phyloP scores from a whole-genome alignment of 1,284 basidiomycete genomes.

The Pyrrhoderma lamaoense region DNA sequence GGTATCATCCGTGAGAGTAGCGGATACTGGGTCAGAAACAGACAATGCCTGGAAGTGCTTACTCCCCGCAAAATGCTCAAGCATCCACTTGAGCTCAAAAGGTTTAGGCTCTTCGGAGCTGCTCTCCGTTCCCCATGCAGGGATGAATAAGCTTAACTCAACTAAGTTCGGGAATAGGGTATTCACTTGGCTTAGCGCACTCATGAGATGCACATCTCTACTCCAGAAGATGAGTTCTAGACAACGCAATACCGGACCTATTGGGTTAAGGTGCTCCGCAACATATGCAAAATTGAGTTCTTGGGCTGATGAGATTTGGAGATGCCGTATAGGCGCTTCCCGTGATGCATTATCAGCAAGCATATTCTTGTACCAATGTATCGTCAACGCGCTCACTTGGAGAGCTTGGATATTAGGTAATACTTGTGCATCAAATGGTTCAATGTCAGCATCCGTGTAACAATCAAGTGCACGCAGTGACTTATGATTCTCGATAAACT shows the following conservation, averaged over 20 bases:
- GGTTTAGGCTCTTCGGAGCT: constrained; percentile 1
- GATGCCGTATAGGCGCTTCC: constrained; percentile 3
- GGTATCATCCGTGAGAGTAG: neutral
- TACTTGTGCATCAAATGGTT: constrained; percentile 2
- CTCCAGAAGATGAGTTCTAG: constrained; percentile 15
- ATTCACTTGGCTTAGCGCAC: constrained; percentile 3
- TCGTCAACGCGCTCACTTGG: constrained; percentile 13
- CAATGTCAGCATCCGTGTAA: constrained; percentile 8
- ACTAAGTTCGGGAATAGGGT: constrained; percentile 8
- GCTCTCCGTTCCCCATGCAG: constrained; percentile 1
- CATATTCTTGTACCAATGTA: constrained; percentile 8
- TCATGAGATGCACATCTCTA: constrained; percentile 1
- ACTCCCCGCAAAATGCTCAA: constrained; percentile 6
- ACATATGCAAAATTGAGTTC: constrained; percentile 6
- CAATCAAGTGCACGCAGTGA: constrained; percentile 1
- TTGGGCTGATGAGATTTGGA: constrained; percentile 10
- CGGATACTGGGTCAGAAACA: constrained; percentile 6
- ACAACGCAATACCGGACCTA: constrained; percentile 7
- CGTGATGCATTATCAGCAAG: constrained; percentile 2
- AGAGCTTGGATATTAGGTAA: constrained; percentile 8
- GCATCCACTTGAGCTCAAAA: constrained; percentile 3
- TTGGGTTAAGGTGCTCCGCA: neutral
- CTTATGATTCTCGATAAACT: constrained; percentile 7
- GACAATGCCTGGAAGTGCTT: constrained; percentile 7
- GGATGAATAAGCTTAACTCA: constrained; percentile 12